A percentile compares a stretch with the other conserved stretches of the same genome.
These are phyloP conservation scores for Copromyces sp. DNA, from an alignment of 495 filamentous ascomycete species.

Conservation along the genomic window DNA sequence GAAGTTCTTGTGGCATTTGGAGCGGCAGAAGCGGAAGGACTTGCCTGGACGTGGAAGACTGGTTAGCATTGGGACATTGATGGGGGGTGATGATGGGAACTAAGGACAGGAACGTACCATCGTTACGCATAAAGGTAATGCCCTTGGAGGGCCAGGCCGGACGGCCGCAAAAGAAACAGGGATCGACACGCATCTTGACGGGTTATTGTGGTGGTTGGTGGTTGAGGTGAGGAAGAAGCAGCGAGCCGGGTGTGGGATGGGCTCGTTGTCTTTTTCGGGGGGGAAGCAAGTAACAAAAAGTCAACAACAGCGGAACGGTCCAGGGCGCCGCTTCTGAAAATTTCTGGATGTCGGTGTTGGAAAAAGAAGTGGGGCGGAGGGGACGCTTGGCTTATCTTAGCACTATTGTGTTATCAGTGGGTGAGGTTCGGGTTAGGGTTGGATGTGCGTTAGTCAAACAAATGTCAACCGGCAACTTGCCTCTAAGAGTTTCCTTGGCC, in stretches of 20 bases:
- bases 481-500: too few relatives aligned
- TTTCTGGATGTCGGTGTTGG: conserved; percentile 8
- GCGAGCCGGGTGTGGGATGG: not conserved
- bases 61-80: not conserved
- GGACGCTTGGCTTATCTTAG: conserved; percentile 4
- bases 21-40: conserved; percentile 64
- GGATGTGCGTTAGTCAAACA: not conserved
- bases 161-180: conserved; percentile 79
- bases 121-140: conserved; percentile 62
- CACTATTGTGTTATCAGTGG: not conserved
- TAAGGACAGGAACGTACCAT: conserved; percentile 41
- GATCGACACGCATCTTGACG: conserved; percentile 51
- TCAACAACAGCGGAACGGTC: not conserved
- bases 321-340: conserved; percentile 4
- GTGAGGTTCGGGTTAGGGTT: not conserved
- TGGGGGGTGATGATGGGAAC: not conserved
- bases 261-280: not conserved
- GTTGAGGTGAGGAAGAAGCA: not conserved
- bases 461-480: not conserved
- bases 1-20: conserved; percentile 96
- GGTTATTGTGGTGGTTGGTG: conserved; percentile 7
- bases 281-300: not conserved
- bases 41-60: conserved; percentile 35
- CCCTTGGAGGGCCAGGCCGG: conserved; percentile 83
- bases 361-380: conserved; percentile 10